Base-by-base conservation (phyloP, 2,329 filamentous ascomycete species). In the Cordyceps militaris region DNA sequence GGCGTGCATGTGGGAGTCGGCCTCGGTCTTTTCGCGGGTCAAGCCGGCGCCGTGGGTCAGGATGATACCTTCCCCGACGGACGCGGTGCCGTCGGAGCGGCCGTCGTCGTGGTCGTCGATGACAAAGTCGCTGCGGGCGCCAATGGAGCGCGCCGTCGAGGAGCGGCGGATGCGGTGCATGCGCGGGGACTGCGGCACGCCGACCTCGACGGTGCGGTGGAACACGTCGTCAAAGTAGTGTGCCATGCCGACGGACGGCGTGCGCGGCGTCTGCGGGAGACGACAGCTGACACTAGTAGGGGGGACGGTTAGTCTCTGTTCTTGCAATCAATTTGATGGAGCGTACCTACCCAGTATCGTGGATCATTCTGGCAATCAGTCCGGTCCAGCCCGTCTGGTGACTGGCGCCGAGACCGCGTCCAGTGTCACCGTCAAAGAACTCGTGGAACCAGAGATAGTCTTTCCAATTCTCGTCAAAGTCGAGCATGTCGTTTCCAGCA, bases 341-440 rank as follows among this genome's bases (percentile, higher is more conserved):
- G 75, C n/a, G n/a, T n/a, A 16, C 86, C 77, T 85, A 94, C 89
- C 92, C 93, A 64, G 93, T 97, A 68, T 97, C 94, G 66, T 97
- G 93, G 60, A 97, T 97, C 84, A 97, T 89, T 73, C 95, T 92
- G 26, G 93, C 93, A 70, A 97, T 91, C 64, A 97, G 74, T 24
- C 93, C 93, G 38, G 93, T 97, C 93, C 94, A 97, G 51, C 93
- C 93, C 68, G 91, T 96, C 72, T 97, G 94, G 72, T 97, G 94
- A 49, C 87, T 93, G 38, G 93, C 91, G 58, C 93, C 93, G 1
- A 97, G 81, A 16, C 94, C 93, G 63, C 91, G 87, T 14, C 93
- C 93, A 52, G 80, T 86, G 70, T 97, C 92, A 40, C 91, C 93
- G 68, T 97, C 93, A 69, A 97, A 97, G 79, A 95, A 97, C 71